Evolutionary conservation across 2,329 filamentous ascomycete genomes (phyloP).

Genomic region (Colletotrichum euphorbiae): DNA sequence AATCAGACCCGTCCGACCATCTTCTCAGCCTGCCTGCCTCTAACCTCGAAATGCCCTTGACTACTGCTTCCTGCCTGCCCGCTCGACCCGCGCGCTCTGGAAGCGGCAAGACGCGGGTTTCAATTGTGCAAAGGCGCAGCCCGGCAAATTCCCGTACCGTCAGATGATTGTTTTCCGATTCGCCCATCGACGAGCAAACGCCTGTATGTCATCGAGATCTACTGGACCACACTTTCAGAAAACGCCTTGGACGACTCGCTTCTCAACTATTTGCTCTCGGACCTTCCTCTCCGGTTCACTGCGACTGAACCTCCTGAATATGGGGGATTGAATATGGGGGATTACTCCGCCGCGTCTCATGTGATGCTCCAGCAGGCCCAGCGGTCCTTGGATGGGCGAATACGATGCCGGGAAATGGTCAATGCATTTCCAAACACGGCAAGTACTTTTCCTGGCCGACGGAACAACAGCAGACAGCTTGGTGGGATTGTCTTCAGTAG

Average conservation of each 20-base stretch:
- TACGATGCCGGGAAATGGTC: conserved; percentile 30
- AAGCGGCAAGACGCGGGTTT: conserved; percentile 37
- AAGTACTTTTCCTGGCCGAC: conserved; percentile 18
- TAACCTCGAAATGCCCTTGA: conserved; percentile 2
- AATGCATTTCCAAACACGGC: conserved; percentile 32
- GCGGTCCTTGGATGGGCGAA: conserved; percentile 22
- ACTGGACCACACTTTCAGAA: conserved; percentile 10
- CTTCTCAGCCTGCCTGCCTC: conserved; percentile 8
- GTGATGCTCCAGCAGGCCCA: conserved; percentile 17
- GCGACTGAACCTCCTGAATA: conserved; percentile 14
- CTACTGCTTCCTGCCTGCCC: conserved; percentile 6
- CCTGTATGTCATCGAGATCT: conserved; percentile 39
- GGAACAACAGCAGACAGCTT: background rate
- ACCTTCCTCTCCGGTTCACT: conserved; percentile 31
- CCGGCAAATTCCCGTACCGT: conserved; percentile 31
- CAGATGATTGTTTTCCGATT: conserved; percentile 37
- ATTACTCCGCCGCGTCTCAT: conserved; percentile 23
- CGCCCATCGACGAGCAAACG: conserved; percentile 14
- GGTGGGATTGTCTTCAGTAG: conserved; percentile 9
- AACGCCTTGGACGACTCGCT: conserved; percentile 1
- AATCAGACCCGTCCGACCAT: background rate
- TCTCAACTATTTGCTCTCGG: conserved; percentile 7
- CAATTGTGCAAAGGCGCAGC: conserved; percentile 27
- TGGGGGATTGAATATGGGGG: background rate
- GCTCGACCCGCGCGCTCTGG: conserved; percentile 10